Base-by-base conservation (phyloP, 306 rosid genomes). In the Glycyrrhiza uralensis region DNA sequence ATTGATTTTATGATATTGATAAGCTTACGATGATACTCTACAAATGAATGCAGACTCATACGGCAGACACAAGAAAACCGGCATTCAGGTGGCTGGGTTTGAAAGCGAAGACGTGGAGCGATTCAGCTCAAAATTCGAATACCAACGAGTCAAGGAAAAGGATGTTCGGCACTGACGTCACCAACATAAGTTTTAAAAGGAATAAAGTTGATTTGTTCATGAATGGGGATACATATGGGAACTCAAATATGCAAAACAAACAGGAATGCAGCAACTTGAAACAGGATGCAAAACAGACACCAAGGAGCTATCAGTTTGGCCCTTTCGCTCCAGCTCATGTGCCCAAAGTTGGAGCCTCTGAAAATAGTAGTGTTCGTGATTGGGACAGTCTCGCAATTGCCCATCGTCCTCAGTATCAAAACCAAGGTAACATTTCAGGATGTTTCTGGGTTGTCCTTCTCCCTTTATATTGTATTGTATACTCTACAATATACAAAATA, bases 31-130 rank as follows among this genome's bases (percentile, higher is more conserved):
- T 19, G 36, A n/a, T n/a, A 19, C n/a, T 58, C 4, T 35, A 14
- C 18, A 35, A 39, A 29, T 58, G 67, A n/a, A 55, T 50, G 80
- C 84, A 89, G 97, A 92, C 93, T 5, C 87, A 84, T 61, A 80
- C 89, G 3, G 18, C 66, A 19, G 87, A 76, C 66, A 79, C 89
- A 12, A 86, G 92, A 77, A 92, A 89, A 58, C 97, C 96, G 29
- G 96, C 96, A 45, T 92, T 89, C 65, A 86, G 78, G 67, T 92
- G 97, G 97, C 5, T 89, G 61, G 96, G 96, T 39, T 71, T 69
- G 15, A 63, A 69, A 51, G 87, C 76, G 9, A 76, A 44, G 24
- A 55, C 78, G 6, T 66, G 58, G 13, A 74, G 44, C 9, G 77
- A 29, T 28, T 39, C 67, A 10, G 57, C 15, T 45, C 36, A 67